Evolutionary conservation across 345 rosid species (phyloP).

Genomic region (Aethionema arabicum): DNA sequence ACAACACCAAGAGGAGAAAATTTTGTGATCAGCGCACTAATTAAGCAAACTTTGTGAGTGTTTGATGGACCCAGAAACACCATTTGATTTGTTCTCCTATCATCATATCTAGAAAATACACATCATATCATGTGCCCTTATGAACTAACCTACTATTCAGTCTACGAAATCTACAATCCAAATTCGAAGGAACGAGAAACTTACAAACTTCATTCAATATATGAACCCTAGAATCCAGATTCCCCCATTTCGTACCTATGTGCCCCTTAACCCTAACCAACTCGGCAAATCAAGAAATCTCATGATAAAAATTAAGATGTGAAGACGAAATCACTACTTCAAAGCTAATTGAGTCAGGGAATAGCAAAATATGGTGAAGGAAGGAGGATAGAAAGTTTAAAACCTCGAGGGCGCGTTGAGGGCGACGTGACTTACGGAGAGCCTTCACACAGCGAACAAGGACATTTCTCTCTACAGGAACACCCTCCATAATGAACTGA

Average conservation of each 20-base stretch:
- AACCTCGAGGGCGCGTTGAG: slow-evolving; percentile 67
- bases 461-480: slow-evolving; percentile 33
- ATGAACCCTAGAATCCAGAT: background rate
- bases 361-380: background rate
- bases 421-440: slow-evolving; percentile 59
- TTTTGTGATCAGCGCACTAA: background rate
- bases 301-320: too few relatives aligned
- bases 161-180: background rate
- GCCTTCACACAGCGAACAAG: slow-evolving; percentile 47
- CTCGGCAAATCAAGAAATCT: background rate
- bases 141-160: background rate
- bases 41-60: slow-evolving; percentile 10
- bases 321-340: background rate
- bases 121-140: background rate
- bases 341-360: background rate
- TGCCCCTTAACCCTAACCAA: background rate
- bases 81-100: background rate
- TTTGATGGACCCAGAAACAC: background rate
- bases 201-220: background rate
- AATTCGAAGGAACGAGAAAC: background rate
- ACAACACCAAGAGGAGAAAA: background rate
- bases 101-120: slow-evolving; percentile 1
- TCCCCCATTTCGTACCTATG: background rate
- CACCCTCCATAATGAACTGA: slow-evolving; percentile 55
- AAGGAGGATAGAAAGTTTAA: background rate